Percentiles rank a stretch among this genome's conserved stretches.
phyloP scores from a whole-genome alignment of 306 rosid species.

The Rosa persica region DNA sequence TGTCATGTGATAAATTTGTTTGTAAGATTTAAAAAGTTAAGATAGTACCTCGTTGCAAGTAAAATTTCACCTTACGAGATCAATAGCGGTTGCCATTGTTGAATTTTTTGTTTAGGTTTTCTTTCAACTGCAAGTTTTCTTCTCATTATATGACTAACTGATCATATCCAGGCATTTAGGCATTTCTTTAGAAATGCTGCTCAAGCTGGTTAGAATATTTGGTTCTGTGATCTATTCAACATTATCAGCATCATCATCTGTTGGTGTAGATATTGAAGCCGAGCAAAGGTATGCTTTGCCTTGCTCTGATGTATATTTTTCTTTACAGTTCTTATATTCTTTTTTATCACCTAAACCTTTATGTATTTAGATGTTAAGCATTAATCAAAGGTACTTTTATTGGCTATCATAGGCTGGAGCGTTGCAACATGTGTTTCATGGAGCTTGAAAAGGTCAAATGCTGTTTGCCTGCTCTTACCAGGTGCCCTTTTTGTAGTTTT shows the following conservation, averaged over 20 bases:
- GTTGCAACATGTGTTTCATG: slow-evolving; percentile 83
- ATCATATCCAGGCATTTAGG: slow-evolving; percentile 58
- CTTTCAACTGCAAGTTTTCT: slow-evolving; percentile 1
- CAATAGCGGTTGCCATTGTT: neutral
- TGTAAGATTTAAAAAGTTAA: neutral
- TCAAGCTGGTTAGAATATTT: slow-evolving; percentile 79
- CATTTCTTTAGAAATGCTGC: slow-evolving; percentile 80
- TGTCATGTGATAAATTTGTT: neutral
- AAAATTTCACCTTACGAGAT: neutral
- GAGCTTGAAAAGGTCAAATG: slow-evolving; percentile 90
- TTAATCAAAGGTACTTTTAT: slow-evolving; percentile 8
- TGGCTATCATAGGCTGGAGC: slow-evolving; percentile 70
- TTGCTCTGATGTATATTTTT: slow-evolving; percentile 12
- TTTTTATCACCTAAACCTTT: neutral
- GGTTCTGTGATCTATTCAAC: slow-evolving; percentile 90
- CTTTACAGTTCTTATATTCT: neutral
- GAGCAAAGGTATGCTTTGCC: slow-evolving; percentile 68
- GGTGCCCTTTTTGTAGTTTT: slow-evolving; percentile 42
- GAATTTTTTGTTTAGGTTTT: neutral
- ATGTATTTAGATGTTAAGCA: slow-evolving; percentile 6
- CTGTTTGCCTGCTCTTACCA: slow-evolving; percentile 59
- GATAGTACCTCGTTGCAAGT: neutral
- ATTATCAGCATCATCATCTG: slow-evolving; percentile 67
- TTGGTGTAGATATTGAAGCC: slow-evolving; percentile 96
- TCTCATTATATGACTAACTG: slow-evolving; percentile 29